A percentile compares a stretch with the other conserved stretches of the same genome.
phyloP scores from a whole-genome alignment of 108 stramenopile genomes.

The Cylindrotheca closterium region DNA sequence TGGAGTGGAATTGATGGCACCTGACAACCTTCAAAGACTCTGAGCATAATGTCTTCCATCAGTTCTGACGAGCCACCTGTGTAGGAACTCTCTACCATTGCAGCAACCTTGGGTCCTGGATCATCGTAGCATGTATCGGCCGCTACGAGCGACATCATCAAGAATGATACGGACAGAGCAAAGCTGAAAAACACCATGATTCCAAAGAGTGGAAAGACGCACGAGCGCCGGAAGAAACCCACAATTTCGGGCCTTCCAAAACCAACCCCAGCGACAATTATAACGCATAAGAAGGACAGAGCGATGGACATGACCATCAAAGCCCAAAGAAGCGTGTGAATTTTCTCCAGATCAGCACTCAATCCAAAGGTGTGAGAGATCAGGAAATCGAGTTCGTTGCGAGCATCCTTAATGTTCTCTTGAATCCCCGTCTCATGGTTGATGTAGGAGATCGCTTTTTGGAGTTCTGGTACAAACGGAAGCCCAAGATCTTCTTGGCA shows the following conservation, averaged over 20 bases:
- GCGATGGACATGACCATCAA: background rate
- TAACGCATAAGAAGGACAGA: background rate
- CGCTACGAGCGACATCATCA: background rate
- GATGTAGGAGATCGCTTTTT: background rate
- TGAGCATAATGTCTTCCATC: background rate
- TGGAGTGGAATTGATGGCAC: background rate
- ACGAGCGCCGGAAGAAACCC: background rate
- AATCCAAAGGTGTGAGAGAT: background rate
- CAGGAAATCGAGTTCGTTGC: background rate
- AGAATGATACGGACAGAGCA: background rate
- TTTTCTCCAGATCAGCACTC: background rate
- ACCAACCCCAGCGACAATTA: background rate
- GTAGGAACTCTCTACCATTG: background rate
- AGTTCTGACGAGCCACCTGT: background rate
- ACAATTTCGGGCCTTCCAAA: background rate
- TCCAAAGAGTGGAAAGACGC: background rate
- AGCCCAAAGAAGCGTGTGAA: background rate
- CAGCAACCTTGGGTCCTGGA: conserved; percentile 1
- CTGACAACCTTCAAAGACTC: background rate
- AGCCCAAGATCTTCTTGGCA: background rate
- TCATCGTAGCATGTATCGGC: background rate
- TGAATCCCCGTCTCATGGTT: background rate
- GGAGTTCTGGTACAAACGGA: background rate
- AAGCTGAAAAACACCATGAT: background rate
- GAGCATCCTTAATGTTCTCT: background rate